A percentile compares a stretch with the other conserved stretches of the same genome.
Evolutionary conservation across 179 eudicot species (phyloP).

Genomic region (Sideroxylon spinosum): DNA sequence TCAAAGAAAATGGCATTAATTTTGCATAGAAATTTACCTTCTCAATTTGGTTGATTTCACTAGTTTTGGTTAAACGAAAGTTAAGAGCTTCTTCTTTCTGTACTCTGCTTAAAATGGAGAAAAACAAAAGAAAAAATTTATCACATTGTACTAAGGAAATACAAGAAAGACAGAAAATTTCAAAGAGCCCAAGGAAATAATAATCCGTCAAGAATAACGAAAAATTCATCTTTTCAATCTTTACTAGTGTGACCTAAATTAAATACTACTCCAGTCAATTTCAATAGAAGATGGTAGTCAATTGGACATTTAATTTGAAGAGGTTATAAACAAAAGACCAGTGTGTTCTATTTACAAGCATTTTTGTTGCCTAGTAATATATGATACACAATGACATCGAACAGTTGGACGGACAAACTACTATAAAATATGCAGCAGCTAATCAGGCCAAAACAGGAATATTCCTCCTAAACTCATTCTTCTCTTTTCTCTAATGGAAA

Average conservation of each 20-base stretch:
- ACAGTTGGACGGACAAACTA: no score
- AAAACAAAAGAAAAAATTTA: conserved; percentile 1
- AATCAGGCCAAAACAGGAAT: not conserved
- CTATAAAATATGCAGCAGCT: not conserved
- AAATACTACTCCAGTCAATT: not conserved
- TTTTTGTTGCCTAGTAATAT: no score
- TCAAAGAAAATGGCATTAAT: not conserved
- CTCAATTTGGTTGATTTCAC: conserved; percentile 55
- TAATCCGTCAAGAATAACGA: not conserved
- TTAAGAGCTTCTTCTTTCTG: conserved; percentile 64
- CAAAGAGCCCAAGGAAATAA: not conserved
- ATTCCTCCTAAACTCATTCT: not conserved
- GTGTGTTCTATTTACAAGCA: no score
- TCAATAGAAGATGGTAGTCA: not conserved
- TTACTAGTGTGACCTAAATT: not conserved
- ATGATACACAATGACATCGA: no score
- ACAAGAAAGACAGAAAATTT: not conserved
- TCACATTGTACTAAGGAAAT: not conserved
- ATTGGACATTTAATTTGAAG: no score
- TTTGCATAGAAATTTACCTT: conserved; percentile 40
- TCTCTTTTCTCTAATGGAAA: not conserved
- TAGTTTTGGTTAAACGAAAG: conserved; percentile 49
- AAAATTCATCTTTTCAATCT: not conserved
- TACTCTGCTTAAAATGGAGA: conserved; percentile 30
- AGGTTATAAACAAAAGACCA: no score